Evolutionary conservation across 495 filamentous ascomycete species (phyloP), one percentile per base, ranked within the genome.

Genomic region (Annulohypoxylon nitens): DNA sequence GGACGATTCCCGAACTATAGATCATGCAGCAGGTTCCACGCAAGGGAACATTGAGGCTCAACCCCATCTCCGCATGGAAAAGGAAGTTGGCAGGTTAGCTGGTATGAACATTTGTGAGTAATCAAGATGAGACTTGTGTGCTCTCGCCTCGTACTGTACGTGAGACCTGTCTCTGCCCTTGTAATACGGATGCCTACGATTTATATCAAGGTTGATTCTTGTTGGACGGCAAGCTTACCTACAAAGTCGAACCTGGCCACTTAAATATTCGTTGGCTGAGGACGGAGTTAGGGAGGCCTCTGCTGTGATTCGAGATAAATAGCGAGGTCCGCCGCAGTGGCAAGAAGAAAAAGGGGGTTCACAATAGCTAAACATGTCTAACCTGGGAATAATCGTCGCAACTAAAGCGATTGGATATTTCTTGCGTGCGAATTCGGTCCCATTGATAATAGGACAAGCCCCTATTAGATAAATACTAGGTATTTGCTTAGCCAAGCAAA

Each of bases 1-100:
- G 58, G 23, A 57, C 47, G 67, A 69, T 63, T 62, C 67, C 67
- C 58, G 67, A 69, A n/a, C 65, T 41, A 26, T 43, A 65, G 55
- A 71, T 67, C 68, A 61, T 63, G 69, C 48, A 48, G 69, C 30
- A 37, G 54, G 59, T 43, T 68, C 70, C 53, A 73, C 64, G 70
- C 64, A 73, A 73, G 70, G 70, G 64, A 61, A 67, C 70, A 55
- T 64, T 73, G 70, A 60, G 70, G 70, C 70, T 73, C 70, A 69
- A 59, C 60, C 50, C 45, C 70, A 69, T 65, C 43, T 73, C 64
- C 64, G 55, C 70, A 63, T 48, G 14, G 7, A 10, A 53, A 58
- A 57, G 54, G 50, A 47, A 71, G 67, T 58, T 26, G 30, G 18
- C 5, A 39, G 47, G 54, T 71, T 45, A 34, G 12, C 26, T 48